Evolutionary conservation across 768 basidiomycete species (phyloP).

Genomic region (Leccinum boreale): DNA sequence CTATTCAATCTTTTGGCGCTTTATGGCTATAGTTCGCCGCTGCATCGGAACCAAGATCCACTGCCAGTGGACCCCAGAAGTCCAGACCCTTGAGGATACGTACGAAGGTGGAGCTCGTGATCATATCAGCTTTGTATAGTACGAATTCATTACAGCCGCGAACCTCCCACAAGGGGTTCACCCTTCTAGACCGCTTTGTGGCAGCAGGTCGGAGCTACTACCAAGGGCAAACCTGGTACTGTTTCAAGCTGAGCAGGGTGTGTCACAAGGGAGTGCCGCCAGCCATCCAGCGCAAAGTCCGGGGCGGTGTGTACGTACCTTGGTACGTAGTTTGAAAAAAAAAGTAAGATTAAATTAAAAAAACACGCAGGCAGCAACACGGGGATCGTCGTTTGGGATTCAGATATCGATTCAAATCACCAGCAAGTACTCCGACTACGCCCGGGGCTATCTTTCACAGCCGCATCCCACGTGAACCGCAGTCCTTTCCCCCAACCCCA

Average conservation of each 20-base stretch:
- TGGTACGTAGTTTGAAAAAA: not conserved
- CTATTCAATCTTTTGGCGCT: not conserved
- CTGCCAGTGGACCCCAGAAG: not conserved
- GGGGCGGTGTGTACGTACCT: not conserved
- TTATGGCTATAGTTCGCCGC: not conserved
- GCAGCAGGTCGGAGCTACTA: not conserved
- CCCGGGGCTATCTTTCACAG: not conserved
- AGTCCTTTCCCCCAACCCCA: not conserved
- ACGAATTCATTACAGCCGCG: not conserved
- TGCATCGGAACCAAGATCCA: not conserved
- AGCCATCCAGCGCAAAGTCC: not conserved
- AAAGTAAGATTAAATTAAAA: not conserved
- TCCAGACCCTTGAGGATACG: not conserved
- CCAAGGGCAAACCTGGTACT: not conserved
- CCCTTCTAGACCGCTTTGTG: not conserved
- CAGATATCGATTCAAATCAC: not conserved
- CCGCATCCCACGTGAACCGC: not conserved
- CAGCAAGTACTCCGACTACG: not conserved
- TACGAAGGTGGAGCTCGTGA: not conserved
- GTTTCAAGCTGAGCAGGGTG: not conserved
- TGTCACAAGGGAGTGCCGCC: not conserved
- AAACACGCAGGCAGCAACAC: not conserved
- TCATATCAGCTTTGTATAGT: not conserved
- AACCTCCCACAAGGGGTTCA: not conserved
- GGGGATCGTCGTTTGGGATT: not conserved